Evolutionary conservation across 2,329 filamentous ascomycete genomes (phyloP), one percentile per base, ranked within the genome.

Genomic region (Scorias spongiosa): DNA sequence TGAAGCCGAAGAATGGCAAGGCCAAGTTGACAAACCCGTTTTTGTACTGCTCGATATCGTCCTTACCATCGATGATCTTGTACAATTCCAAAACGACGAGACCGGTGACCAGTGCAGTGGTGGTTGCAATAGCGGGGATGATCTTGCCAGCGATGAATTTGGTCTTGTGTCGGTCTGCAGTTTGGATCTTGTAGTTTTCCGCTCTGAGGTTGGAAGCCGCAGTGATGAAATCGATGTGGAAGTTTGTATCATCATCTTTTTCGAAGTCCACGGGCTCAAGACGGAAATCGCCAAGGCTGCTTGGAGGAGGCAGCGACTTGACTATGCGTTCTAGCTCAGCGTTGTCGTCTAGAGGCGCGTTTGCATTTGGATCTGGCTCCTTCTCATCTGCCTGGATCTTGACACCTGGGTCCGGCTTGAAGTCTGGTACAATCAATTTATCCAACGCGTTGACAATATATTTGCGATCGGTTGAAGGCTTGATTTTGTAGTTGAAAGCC

Each of bases 121-220:
- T 96, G 2, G 91, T 98, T 39, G 91, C 91, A 63, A 98, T 98
- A 39, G 91, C 91, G 17, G 91, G 91, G 52, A 98, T 98, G 54
- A 98, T 98, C 76, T 98, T 98, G 63, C 91, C 91, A 29, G 91
- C 93, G 61, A 98, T 98, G 66, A 98, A 96, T 71, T 98, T 98
- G 49, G 89, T 98, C 79, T 91, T 93, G 74, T 95, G 91, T 49
- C 86, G 77, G 60, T 98, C 89, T 1, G 91, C 88, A 50, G 80
- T 75, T 57, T 85, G 78, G 53, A 98, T 98, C 64, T 91, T 93
- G 75, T 98, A 98, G 69, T 98, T 98, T 65, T 93, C 83, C 1
- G 91, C 91, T 47, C 93, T 84, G 47, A 98, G 71, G 63, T 98
- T 98, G 70, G 88, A 95, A 51, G 88, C 88, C 1, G 88, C 87